Conservation (phyloP, 2,329 filamentous ascomycete species). For the Stemphylium lycopersici region DNA sequence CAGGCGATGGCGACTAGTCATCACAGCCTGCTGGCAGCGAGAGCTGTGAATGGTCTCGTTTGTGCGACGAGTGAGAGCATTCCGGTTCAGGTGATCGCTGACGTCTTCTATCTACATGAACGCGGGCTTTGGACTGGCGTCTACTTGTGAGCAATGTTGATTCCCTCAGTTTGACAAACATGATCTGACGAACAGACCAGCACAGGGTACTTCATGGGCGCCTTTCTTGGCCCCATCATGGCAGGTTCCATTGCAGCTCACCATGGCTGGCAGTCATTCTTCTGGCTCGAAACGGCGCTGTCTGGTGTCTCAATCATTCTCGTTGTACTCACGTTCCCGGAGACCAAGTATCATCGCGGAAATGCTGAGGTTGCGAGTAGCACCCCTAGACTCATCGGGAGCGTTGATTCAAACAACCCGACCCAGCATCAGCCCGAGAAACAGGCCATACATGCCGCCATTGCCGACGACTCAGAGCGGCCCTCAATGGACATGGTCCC, state of each 20-base stretch:
- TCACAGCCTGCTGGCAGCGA: constrained; percentile 51
- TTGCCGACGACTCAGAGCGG: constrained; percentile 31
- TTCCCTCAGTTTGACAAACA: too few relatives aligned
- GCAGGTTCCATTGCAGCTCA: constrained; percentile 50
- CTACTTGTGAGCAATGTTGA: constrained; percentile 40
- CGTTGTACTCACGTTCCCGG: constrained; percentile 51
- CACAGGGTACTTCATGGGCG: constrained; percentile 51
- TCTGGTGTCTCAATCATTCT: constrained; percentile 49
- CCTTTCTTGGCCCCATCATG: constrained; percentile 54
- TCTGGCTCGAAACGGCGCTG: constrained; percentile 53
- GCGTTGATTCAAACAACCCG: background rate
- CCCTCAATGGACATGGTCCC: constrained; percentile 20
- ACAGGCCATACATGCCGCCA: constrained; percentile 22
- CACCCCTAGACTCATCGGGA: background rate
- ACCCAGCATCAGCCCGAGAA: constrained; percentile 35
- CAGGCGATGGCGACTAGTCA: constrained; percentile 52
- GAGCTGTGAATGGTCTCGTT: constrained; percentile 52
- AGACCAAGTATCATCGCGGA: constrained; percentile 51
- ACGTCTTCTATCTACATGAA: constrained; percentile 55
- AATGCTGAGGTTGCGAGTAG: constrained; percentile 2
- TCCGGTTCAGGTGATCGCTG: constrained; percentile 52
- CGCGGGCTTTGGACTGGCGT: constrained; percentile 50
- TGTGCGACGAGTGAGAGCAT: constrained; percentile 54
- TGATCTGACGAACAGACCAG: constrained; percentile 20
- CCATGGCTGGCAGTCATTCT: constrained; percentile 55